Base-by-base conservation (phyloP, 108 stramenopile species). In the Cylindrotheca fusiformis region DNA sequence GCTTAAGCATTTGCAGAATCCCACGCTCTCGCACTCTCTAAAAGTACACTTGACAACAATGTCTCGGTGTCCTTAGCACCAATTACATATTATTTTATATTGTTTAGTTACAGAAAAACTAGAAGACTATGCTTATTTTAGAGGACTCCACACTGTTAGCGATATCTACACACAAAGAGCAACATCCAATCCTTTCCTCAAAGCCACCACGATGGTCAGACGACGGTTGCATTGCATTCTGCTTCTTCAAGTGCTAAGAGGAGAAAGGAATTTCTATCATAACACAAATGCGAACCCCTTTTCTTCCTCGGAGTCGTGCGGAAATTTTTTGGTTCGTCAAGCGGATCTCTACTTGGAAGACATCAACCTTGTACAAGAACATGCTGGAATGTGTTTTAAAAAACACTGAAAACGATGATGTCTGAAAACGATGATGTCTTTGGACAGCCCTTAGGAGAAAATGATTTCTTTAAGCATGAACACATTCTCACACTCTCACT, bases 361-460 rank as follows among this genome's bases (percentile, higher is more conserved):
- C 49, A 59, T 68, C 31, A 49, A 58, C 48, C 59, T 68, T 28
- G 23, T 28, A 14, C 4, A 23, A 1, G 20, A 45, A 18, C 5
- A 24, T 12, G 44, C n/a, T 31, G 55, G 54, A 44, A 4, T 4
- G 3, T 41, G 6, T 14, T n/a, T n/a, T n/a, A n/a, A n/a, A n/a
- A n/a, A n/a, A n/a, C n/a, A n/a, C n/a, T n/a, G n/a, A n/a, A n/a
- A n/a, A n/a, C n/a, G n/a, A 31, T 21, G 19, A 32, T 54, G 18
- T 51, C 61, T 17, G 68, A 69, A 45, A 52, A 69, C 53, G 68
- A 69, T 48, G 25, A 41, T 24, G 60, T 61, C 60, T 69, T 69
- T 55, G 60, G 59, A n/a, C 47, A 60, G 24, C 32, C 61, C 25
- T 41, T 69, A n/a, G 60, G 61, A 48, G 60, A 61, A 32, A 45